Evolutionary conservation across 805 yeast genomes (phyloP), one percentile per base, ranked within the genome.

Genomic region (Metschnikowia borealis): DNA sequence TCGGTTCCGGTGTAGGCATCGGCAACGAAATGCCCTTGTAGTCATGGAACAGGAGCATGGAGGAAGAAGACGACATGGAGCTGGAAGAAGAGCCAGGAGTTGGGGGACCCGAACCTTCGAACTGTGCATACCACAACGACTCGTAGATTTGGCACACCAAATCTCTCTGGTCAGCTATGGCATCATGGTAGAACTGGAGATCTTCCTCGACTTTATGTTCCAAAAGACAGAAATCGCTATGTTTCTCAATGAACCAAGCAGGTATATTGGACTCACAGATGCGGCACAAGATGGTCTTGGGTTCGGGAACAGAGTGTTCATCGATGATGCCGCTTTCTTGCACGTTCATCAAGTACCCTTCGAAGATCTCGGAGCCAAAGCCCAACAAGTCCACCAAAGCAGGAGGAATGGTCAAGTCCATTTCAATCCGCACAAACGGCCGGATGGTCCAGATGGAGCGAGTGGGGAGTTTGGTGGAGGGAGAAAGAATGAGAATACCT

Each of bases 171-270:
- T 91, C 97, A 3, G 79, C 68, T 3, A 92, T 71, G 17, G 77
- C 74, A 57, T 94, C 98, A 56, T 92, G 96, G 42, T 83, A 72
- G 34, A 75, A 58, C 61, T 86, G 88, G 8, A 92, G 81, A 33
- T 84, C 83, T 57, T 89, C 90, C 61, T 84, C 90, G 10, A 87
- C 80, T 59, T 83, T 79, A 67, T 90, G 96, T 64, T 91, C 97
- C 34, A 88, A 79, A 29, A 87, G 74, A 60, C 99, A 94, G 43
- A 87, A 70, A 61, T 90, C 94, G 1, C 92, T 85, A 67, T 94
- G 99, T 45, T 84, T 79, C 59, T 92, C 99, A 37, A 94, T 74
- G 86, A 96, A 94, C 99, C 99, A 94, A 3, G 90, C 87, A 3
- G 96, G 97, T n/a, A 90, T 83, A 44, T 79, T 79, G 31, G 83